Conservation (phyloP, 2,329 filamentous ascomycete species). For the Talaromyces sp. region DNA sequence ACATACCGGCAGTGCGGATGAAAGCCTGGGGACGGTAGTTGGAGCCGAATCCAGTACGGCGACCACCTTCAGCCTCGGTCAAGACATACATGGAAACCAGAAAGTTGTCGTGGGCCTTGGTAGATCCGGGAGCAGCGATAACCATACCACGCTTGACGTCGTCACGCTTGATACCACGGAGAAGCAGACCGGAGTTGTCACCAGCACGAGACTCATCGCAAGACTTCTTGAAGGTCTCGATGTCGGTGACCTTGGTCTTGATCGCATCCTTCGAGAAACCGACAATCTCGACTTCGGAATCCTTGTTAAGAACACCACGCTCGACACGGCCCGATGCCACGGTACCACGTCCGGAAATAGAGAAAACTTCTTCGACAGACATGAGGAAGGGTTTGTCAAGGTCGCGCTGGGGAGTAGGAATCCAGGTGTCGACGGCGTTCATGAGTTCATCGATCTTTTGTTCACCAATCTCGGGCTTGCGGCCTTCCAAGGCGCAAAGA, state of each 20-base stretch:
- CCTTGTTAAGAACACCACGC: constrained; percentile 89
- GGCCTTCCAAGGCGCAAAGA: constrained; percentile 85
- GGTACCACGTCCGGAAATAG: constrained; percentile 87
- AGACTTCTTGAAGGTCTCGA: constrained; percentile 99
- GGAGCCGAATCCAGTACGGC: constrained; percentile 89
- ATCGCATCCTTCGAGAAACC: constrained; percentile 76
- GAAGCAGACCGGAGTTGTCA: constrained; percentile 95
- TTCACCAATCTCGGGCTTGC: constrained; percentile 78
- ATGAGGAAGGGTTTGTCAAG: constrained; percentile 98
- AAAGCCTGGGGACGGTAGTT: constrained; percentile 98
- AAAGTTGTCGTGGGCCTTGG: constrained; percentile 88
- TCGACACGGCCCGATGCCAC: constrained; percentile 96
- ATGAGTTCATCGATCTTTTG: constrained; percentile 89
- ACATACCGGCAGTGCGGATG: constrained; percentile 84
- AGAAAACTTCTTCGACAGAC: constrained; percentile 93
- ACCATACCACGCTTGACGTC: constrained; percentile 95
- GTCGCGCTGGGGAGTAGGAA: constrained; percentile 89
- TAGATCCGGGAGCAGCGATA: constrained; percentile 72
- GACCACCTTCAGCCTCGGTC: constrained; percentile 95
- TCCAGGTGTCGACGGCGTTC: constrained; percentile 87
- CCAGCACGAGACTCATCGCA: constrained; percentile 94
- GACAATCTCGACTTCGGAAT: constrained; percentile 89
- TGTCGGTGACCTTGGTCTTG: constrained; percentile 99
- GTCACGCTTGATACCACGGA: constrained; percentile 94
- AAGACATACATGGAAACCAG: constrained; percentile 94